Base-by-base conservation (phyloP, 257 asterid genomes). In the Prunella vulgaris region DNA sequence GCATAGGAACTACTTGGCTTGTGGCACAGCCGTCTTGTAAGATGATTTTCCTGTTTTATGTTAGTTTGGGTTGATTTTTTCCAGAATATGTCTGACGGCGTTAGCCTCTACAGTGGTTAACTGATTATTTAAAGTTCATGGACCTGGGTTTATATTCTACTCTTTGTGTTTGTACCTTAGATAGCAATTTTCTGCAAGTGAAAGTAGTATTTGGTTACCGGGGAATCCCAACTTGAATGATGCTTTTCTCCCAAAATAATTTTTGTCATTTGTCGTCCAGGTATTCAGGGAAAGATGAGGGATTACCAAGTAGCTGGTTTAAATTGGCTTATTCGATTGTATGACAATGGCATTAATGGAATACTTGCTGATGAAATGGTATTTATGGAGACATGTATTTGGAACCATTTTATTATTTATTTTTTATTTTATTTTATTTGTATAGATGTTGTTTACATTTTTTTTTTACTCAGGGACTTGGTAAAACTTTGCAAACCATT, bases 341-440 rank as follows among this genome's bases (percentile, higher is more conserved):
- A 94, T 78, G 99, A 94, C 81, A 94, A 94, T 83, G 99, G 99
- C 72, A 94, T 94, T 38, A 94, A 94, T 79, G 99, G 99, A 42
- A 94, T 94, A 53, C 98, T 94, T 75, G 98, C 99, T 25, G 99
- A 94, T 82, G 98, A 94, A 83, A 94, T 94, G 97, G 99, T 94
- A 85, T 48, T 53, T 28, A 28, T n/a, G 22, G 18, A 10, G 22
- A 33, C 38, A 25, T 57, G n/a, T 10, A 28, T 44, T 30, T 71
- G 27, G 30, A 57, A 56, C 56, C n/a, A 25, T 68, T 32, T 33
- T 3, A 21, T 74, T 63, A 44, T 30, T 15, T 7, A 27, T 60
- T 60, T 32, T 8, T 17, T 49, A 49, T 24, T 24, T 1, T 7
- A n/a, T 62, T 42, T 22, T 7, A 24, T 35, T 37, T 75, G 5